phyloP scores from a whole-genome alignment of 2,329 filamentous ascomycete genomes.

The Ceratocystis ficicola region DNA sequence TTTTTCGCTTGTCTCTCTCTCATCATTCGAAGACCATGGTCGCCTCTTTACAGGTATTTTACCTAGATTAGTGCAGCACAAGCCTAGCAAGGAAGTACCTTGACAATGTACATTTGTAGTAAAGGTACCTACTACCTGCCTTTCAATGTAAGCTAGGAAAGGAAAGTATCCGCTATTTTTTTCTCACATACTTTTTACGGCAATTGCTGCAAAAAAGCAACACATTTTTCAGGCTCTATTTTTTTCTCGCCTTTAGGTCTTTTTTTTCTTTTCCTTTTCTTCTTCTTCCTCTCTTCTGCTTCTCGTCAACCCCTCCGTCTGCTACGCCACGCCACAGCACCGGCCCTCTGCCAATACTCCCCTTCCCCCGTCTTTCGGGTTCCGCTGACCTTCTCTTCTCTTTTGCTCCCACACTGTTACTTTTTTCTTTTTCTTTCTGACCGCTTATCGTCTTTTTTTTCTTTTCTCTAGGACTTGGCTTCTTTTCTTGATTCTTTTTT shows the following conservation, averaged over 20 bases:
- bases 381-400: slow-evolving; percentile 21
- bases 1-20: neutral
- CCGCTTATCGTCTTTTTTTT: slow-evolving; percentile 12
- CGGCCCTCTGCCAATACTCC: slow-evolving; percentile 20
- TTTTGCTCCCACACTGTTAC: slow-evolving; percentile 17
- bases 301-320: slow-evolving; percentile 18
- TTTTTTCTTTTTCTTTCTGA: slow-evolving; percentile 20
- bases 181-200: neutral
- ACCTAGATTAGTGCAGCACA: neutral
- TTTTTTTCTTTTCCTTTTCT: neutral
- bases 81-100: neutral
- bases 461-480: slow-evolving; percentile 1
- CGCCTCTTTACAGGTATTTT: neutral
- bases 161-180: slow-evolving; percentile 9
- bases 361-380: slow-evolving; percentile 20
- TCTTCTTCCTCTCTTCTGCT: slow-evolving; percentile 17
- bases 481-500: slow-evolving; percentile 13
- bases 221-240: neutral
- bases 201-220: neutral
- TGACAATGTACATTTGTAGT: neutral
- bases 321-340: slow-evolving; percentile 21
- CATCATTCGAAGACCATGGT: neutral
- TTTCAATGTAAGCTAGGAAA: neutral
- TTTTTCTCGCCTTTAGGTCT: neutral
- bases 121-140: neutral